A percentile compares a stretch with the other conserved stretches of the same genome.
phyloP scores from a whole-genome alignment of 768 basidiomycete species.

The Suillus bovinus region DNA sequence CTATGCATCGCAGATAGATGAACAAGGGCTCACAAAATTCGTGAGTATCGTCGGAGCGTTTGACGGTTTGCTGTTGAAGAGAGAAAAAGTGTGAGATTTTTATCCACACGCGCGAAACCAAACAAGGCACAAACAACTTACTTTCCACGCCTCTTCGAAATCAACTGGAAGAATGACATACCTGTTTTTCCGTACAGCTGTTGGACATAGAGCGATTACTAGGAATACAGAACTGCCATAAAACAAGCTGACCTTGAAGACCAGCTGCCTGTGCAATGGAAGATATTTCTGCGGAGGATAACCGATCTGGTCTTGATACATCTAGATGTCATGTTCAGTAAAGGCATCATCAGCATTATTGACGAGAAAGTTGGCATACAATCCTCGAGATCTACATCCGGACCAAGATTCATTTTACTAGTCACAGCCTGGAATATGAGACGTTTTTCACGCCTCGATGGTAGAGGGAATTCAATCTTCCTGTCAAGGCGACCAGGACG shows the following conservation, averaged over 20 bases:
- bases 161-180: slow-evolving; percentile 96
- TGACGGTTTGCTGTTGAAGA: slow-evolving; percentile 85
- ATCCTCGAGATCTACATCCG: slow-evolving; percentile 98
- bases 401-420: slow-evolving; percentile 94
- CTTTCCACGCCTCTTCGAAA: slow-evolving; percentile 99
- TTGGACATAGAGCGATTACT: slow-evolving; percentile 1
- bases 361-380: slow-evolving; percentile 55
- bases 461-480: slow-evolving; percentile 98
- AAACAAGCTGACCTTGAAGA: slow-evolving; percentile 68
- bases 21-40: slow-evolving; percentile 81
- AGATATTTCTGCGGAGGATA: slow-evolving; percentile 95
- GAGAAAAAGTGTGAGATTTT: slow-evolving; percentile 36
- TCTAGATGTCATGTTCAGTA: slow-evolving; percentile 48
- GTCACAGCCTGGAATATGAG: slow-evolving; percentile 98
- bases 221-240: neutral
- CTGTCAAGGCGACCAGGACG: slow-evolving; percentile 97
- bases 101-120: slow-evolving; percentile 30
- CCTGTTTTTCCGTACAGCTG: slow-evolving; percentile 96
- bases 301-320: slow-evolving; percentile 92
- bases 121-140: slow-evolving; percentile 63
- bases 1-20: neutral
- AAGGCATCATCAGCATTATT: slow-evolving; percentile 6
- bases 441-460: slow-evolving; percentile 91
- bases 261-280: slow-evolving; percentile 97
- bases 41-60: slow-evolving; percentile 92